Base-by-base conservation (phyloP, 2,329 filamentous ascomycete species). In the Clarireedia homoeocarpa region DNA sequence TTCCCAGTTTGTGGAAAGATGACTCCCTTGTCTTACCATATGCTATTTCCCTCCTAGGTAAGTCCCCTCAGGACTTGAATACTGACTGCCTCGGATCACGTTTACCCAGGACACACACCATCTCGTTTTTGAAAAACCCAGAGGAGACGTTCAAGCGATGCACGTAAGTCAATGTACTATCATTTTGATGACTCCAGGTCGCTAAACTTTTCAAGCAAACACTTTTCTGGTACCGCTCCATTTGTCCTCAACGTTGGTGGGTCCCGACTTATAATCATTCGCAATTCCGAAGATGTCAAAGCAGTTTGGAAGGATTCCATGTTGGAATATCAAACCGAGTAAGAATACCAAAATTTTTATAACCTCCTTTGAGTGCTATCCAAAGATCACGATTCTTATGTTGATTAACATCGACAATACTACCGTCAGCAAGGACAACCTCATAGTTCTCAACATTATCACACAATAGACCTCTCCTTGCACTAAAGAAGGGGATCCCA, bases 261-360 rank as follows among this genome's bases (percentile, higher is more conserved):
- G 7, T 4, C 36, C 15, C 36, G 36, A 38, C 36, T 9, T 15
- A 4, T 38, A 9, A 38, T 38, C 15, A 38, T 38, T 4, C 36
- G 36, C 44, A 20, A 23, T 20, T 2, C 17, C 17, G 44, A 46
- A 46, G 1, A 26, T 46, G 17, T 23, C 44, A 12, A 17, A 23
- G 17, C 12, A 20, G 6, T 46, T 12, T 17, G 44, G 5, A 26
- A 23, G 23, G 44, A 46, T 23, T 20, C 4, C 20, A 30, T 4
- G 24, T 48, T 2, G 38, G 46, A 6, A 49, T 42, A 24, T 42
- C 17, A 15, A 48, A 49, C 6, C 17, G 12, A 5, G 76, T 77
- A 9, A 78, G 72, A 57, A 79, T 50, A 5, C 24, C 52, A 24
- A 45, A 55, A 3, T 50, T 55, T 0, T 38, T 48, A 4, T 20